Base-by-base conservation (phyloP, 208 protist genomes). In the Naegleria lovaniensis region DNA sequence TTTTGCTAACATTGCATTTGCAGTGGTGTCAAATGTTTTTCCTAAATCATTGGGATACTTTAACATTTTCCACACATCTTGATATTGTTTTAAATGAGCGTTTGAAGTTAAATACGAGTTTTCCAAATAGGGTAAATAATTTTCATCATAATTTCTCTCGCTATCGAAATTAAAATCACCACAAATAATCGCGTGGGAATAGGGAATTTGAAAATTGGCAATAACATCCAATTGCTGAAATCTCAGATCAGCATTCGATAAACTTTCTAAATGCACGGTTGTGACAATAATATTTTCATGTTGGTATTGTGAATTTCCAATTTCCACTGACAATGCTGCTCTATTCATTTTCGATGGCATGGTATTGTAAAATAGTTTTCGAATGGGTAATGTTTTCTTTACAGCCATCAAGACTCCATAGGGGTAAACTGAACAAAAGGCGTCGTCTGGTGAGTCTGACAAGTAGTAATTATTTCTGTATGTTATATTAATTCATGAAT, bases 331-430 rank as follows among this genome's bases (percentile, higher is more conserved):
- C 29, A 84, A 16, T 19, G 11, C 11, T 19, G 33, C 38, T 84
- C 76, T 7, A 40, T 40, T 9, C 76, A 84, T 84, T 2, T 36
- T 40, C 11, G 76, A 41, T 22, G 29, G 33, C 29, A 84, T 39
- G 16, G 29, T 84, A 40, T 33, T 84, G 15, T 84, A 33, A 40
- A 84, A 84, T 5, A 84, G 11, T 33, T 16, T 84, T 3, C 76
- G 9, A 1, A 33, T 33, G 11, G 29, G 29, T 6, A 84, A 41
- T 40, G 25, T 15, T 33, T 84, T 84, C 6, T 36, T 84, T 5
- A 84, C 76, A 41, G 76, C 76, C 29, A 84, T 40, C 38, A 84
- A 84, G 11, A 84, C 76, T 84, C 76, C 76, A 84, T 84, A 84
- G 11, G 76, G 38, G 29, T 84, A 15, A 16, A 41, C 76, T 39